phyloP scores from a whole-genome alignment of 306 rosid species.

The Astragalus membranaceus region DNA sequence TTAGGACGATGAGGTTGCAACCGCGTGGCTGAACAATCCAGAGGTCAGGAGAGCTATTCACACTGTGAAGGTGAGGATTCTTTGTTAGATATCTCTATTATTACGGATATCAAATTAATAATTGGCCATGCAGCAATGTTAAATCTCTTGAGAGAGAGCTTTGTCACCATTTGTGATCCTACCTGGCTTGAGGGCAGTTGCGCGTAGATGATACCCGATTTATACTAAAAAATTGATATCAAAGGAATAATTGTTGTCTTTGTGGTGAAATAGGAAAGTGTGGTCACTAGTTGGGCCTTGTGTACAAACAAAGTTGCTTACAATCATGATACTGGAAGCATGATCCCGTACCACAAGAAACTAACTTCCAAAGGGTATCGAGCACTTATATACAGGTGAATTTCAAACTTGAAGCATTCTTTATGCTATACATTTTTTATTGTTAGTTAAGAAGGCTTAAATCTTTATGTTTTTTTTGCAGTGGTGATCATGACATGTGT shows the following conservation, averaged over 20 bases:
- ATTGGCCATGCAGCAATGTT: no score
- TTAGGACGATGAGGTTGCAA: constrained; percentile 63
- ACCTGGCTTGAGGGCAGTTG: no score
- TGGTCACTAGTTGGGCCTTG: constrained; percentile 41
- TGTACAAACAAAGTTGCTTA: constrained; percentile 33
- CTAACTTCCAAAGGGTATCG: constrained; percentile 68
- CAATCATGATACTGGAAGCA: constrained; percentile 56
- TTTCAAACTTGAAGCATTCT: background rate
- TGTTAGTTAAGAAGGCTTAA: no score
- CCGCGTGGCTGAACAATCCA: constrained; percentile 51
- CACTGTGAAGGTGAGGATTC: constrained; percentile 34
- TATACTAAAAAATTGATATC: no score
- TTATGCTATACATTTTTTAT: no score
- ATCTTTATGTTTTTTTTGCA: background rate
- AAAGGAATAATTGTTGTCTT: background rate
- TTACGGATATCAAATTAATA: background rate
- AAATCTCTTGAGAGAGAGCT: no score
- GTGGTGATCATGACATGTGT: constrained; percentile 16
- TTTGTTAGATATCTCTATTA: background rate
- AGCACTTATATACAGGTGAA: constrained; percentile 72
- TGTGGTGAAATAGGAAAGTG: constrained; percentile 23
- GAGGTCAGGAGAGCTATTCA: constrained; percentile 56
- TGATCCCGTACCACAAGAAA: constrained; percentile 72
- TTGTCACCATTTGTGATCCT: no score
- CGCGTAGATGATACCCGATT: no score